A percentile compares a stretch with the other conserved stretches of the same genome.
These are phyloP conservation scores for Tolypocladium inflatum DNA, from an alignment of 2,329 filamentous ascomycete genomes.

Conservation along the genomic window DNA sequence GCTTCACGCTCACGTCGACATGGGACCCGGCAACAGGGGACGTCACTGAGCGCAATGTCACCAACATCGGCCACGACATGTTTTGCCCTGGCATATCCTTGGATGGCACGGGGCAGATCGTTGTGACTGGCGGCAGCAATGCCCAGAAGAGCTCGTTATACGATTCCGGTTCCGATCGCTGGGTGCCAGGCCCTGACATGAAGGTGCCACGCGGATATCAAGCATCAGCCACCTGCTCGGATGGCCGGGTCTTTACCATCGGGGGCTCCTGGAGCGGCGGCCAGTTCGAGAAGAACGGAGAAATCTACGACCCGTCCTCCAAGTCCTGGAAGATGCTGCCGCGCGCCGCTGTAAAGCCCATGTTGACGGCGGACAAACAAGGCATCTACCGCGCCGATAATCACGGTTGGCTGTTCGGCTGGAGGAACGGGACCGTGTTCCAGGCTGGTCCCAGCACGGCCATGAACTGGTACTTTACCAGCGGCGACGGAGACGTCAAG, in stretches of 20 bases:
- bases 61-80: constrained; percentile 42
- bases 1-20: constrained; percentile 8
- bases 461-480: background rate
- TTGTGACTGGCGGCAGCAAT: constrained; percentile 45
- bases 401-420: constrained; percentile 19
- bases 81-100: constrained; percentile 41
- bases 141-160: constrained; percentile 39
- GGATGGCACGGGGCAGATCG: constrained; percentile 35
- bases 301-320: constrained; percentile 36
- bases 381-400: constrained; percentile 36
- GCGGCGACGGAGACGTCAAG: background rate
- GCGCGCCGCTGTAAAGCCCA: constrained; percentile 33
- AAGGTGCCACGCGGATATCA: constrained; percentile 43
- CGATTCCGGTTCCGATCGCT: constrained; percentile 25
- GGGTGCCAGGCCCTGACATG: constrained; percentile 29
- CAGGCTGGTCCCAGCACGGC: constrained; percentile 41
- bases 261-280: constrained; percentile 45
- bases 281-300: constrained; percentile 42
- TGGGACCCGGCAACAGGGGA: constrained; percentile 8
- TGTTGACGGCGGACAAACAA: constrained; percentile 38
- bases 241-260: constrained; percentile 47
- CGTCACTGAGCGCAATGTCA: constrained; percentile 17
- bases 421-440: constrained; percentile 40
- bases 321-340: constrained; percentile 37
- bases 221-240: constrained; percentile 35